Base-by-base conservation (phyloP, 78 protist species). In the Creolimax fragrantissima region DNA sequence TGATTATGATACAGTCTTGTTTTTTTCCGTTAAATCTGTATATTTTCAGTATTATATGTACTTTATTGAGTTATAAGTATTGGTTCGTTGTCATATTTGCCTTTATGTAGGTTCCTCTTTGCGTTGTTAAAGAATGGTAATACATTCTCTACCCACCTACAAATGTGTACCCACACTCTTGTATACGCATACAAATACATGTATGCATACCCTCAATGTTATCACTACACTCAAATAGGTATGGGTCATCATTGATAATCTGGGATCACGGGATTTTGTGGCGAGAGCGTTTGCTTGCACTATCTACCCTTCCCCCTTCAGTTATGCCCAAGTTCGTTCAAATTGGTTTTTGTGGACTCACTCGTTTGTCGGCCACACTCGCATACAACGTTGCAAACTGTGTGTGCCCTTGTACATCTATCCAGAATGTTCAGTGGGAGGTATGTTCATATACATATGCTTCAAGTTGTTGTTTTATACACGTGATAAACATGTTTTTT, bases 231-330 rank as follows among this genome's bases (percentile, higher is more conserved):
- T 11, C 11, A 32, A 0, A 37, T 32, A 84, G 35, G 35, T 86
- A 91, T 36, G 91, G 88, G 4, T 88, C 91, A 4, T 45, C 88
- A 0, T 35, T 92, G 17, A 47, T 92, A 32, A 47, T 92, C 32
- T 92, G 94, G 94, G 94, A 92, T 45, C 94, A 92, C 42, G 94
- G 94, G 4, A 37, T 92, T 42, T 81, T 92, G 45, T 92, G 90
- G 90, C 89, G 93, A 11, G 93, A 92, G 90, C 81, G 93, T 5
- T 35, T 92, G 2, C 44, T 3, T 32, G 89, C 89, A 37, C 90
- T 92, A 24, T 4, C 74, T 35, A 5, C 84, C 0, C 66, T 84
- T 41, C 4, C 67, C 39, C 42, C 47, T 43, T 35, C 3, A 35
- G 86, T 88, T 36, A 66, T 81, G 85, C 11, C 90, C 4, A 36